Conservation (phyloP, 345 rosid species). For the Bruguiera gymnorhiza region DNA sequence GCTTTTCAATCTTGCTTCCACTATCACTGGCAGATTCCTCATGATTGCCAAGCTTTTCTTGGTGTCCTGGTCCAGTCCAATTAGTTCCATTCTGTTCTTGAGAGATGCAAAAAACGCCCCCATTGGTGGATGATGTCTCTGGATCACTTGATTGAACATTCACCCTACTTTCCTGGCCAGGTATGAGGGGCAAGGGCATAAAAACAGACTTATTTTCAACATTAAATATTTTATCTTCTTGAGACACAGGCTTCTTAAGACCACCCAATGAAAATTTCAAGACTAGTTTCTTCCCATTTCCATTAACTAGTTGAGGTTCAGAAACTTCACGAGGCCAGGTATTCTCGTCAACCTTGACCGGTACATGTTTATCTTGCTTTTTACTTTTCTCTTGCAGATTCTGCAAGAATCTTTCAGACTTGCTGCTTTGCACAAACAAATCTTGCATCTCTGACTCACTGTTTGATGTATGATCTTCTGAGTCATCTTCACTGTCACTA, state of each 20-base stretch:
- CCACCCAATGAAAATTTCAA: conserved; percentile 44
- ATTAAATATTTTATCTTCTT: conserved; percentile 31
- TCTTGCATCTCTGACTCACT: conserved; percentile 17
- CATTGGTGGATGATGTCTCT: conserved; percentile 12
- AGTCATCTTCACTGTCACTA: conserved; percentile 22
- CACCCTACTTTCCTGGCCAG: conserved; percentile 6
- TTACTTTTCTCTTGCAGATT: background rate
- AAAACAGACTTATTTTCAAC: background rate
- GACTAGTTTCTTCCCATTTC: conserved; percentile 20
- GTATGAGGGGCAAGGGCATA: background rate
- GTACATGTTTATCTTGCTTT: background rate
- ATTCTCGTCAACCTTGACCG: conserved; percentile 3
- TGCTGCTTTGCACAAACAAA: conserved; percentile 4
- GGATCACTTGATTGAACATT: conserved; percentile 7
- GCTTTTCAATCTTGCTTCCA: conserved; percentile 15
- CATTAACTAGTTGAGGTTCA: conserved; percentile 19
- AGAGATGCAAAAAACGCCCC: conserved; percentile 4
- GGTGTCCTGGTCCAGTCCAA: conserved; percentile 8
- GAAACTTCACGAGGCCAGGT: background rate
- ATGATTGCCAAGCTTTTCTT: conserved; percentile 7
- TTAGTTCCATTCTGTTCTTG: conserved; percentile 28
- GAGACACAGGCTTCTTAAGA: conserved; percentile 47
- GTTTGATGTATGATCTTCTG: conserved; percentile 14
- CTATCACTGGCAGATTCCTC: background rate
- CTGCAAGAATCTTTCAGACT: conserved; percentile 7